These are phyloP conservation scores for Ramichloridium luteum DNA, from an alignment of 2,329 filamentous ascomycete genomes.

Conservation along the genomic window DNA sequence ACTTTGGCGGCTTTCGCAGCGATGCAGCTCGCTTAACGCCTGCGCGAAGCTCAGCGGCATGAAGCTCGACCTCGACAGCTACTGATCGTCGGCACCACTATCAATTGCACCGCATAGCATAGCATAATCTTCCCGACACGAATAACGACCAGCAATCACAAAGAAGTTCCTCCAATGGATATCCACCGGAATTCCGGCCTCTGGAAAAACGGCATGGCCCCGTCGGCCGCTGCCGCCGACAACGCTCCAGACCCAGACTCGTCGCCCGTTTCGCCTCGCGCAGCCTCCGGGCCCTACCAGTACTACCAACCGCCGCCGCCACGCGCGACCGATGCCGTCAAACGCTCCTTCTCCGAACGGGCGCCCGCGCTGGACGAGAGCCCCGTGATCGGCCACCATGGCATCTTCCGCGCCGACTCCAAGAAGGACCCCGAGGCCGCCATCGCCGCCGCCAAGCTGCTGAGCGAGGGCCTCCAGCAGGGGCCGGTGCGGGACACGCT, in stretches of 20 bases:
- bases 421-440: conserved; percentile 8
- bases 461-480: background rate
- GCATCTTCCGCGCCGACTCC: conserved; percentile 7
- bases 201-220: conserved; percentile 10
- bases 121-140: background rate
- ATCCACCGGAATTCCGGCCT: conserved; percentile 21
- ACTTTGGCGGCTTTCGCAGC: too few species aligned
- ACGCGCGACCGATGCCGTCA: conserved; percentile 7
- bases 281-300: conserved; percentile 20
- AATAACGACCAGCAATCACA: background rate
- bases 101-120: conserved; percentile 1
- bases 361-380: conserved; percentile 7
- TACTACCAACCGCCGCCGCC: conserved; percentile 21
- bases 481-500: conserved; percentile 7
- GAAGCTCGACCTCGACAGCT: too few species aligned
- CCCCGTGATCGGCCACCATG: conserved; percentile 4
- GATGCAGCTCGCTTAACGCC: too few species aligned
- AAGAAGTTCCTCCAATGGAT: too few species aligned
- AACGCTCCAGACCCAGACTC: background rate
- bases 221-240: conserved; percentile 1
- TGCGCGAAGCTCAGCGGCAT: too few species aligned
- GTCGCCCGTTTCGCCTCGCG: too few species aligned
- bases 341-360: conserved; percentile 21
- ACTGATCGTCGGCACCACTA: background rate
- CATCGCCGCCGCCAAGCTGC: conserved; percentile 4